Evolutionary conservation across 441 rosid genomes (phyloP), one percentile per base, ranked within the genome.

Genomic region (Gossypium davidsonii): DNA sequence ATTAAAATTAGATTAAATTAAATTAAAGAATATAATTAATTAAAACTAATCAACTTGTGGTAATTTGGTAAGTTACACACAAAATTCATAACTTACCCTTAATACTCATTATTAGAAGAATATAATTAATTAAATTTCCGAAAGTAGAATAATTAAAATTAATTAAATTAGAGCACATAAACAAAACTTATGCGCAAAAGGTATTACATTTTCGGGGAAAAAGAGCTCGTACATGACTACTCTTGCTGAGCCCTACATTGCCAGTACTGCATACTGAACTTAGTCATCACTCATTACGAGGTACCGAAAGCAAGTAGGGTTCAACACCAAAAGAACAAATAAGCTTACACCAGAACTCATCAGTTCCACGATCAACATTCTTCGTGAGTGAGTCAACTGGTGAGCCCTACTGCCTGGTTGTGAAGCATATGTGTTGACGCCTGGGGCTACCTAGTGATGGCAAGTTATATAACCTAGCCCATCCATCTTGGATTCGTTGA

Each of bases 371-470:
- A 51, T 15, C 18, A 65, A 65, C n/a, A 12, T 65, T 65, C 37
- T 46, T 46, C 4, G 34, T 21, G 58, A 25, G 23, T 25, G 23
- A 3, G 39, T 67, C 58, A 49, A 67, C 3, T n/a, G 26, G 58
- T 67, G 42, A 67, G 71, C 71, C 58, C 25, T 67, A 67, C 58
- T 8, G 20, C 42, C 71, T 48, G 71, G 71, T n/a, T 67, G 71
- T 48, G 57, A 25, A 17, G 42, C 58, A 67, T 51, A 51, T 48
- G n/a, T 25, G 39, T 48, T n/a, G 71, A 25, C n/a, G 10, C 49
- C 26, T 67, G n/a, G 26, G 37, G 18, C 37, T 66, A 46, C 37
- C 37, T 12, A 65, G 51, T 55, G 26, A 42, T 65, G 55, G 49
- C 53, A 65, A 65, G 55, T 65, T 21, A 44, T 12, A 44, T 55